phyloP scores from a whole-genome alignment of 371 early-diverging fungal species.

The Parasitella parasitica region DNA sequence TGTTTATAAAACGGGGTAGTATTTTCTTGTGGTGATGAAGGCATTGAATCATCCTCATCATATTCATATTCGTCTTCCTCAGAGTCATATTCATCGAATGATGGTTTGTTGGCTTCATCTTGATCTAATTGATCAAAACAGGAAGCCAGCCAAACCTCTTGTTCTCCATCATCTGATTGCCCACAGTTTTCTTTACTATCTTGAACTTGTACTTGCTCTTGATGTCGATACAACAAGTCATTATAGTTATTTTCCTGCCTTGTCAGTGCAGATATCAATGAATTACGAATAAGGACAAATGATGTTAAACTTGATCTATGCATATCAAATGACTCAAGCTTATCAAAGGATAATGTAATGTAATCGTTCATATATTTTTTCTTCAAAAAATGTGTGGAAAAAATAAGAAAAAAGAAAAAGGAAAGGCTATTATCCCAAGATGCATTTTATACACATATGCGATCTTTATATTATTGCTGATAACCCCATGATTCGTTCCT shows the following conservation, averaged over 20 bases:
- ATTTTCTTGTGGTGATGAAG: slow-evolving; percentile 18
- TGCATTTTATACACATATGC: neutral
- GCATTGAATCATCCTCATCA: slow-evolving; percentile 21
- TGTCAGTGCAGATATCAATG: slow-evolving; percentile 16
- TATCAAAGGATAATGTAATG: slow-evolving; percentile 22
- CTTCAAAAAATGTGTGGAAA: neutral
- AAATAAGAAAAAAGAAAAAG: neutral
- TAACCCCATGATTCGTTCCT: neutral
- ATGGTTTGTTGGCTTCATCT: neutral
- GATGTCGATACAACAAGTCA: slow-evolving; percentile 5
- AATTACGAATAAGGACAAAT: slow-evolving; percentile 25
- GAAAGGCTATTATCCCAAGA: neutral
- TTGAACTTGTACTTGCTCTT: slow-evolving; percentile 1
- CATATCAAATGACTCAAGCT: slow-evolving; percentile 22
- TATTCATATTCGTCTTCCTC: slow-evolving; percentile 18
- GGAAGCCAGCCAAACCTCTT: slow-evolving; percentile 18
- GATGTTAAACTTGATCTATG: slow-evolving; percentile 17
- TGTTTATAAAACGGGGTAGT: neutral
- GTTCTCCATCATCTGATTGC: neutral
- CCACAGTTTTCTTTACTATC: slow-evolving; percentile 3
- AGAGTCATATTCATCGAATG: neutral
- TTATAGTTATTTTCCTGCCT: slow-evolving; percentile 6
- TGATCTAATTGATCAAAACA: slow-evolving; percentile 19
- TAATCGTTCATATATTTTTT: slow-evolving; percentile 8
- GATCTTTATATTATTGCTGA: neutral